A percentile compares a stretch with the other conserved stretches of the same genome.
phyloP scores from a whole-genome alignment of 345 rosid genomes.

The Mallotus nudiflorus region DNA sequence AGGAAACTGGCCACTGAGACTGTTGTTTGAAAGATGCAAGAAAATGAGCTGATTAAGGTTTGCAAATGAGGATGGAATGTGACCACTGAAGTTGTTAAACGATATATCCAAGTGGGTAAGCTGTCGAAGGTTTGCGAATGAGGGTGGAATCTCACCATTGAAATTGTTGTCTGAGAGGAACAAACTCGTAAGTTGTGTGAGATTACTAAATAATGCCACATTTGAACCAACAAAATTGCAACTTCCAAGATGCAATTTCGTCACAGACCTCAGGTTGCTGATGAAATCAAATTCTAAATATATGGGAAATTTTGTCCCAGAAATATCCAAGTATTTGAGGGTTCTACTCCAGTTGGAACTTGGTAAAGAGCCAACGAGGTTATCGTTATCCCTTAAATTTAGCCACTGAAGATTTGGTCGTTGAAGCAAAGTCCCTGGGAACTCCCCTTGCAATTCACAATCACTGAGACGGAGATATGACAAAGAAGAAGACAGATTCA shows the following conservation, averaged over 20 bases:
- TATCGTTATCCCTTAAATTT: neutral
- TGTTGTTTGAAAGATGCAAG: neutral
- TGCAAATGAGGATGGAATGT: neutral
- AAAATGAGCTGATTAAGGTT: neutral
- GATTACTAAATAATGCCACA: neutral
- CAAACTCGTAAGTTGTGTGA: neutral
- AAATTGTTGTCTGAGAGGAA: neutral
- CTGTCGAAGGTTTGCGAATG: neutral
- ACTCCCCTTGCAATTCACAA: constrained; percentile 3
- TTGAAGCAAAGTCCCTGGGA: neutral
- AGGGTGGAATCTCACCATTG: neutral
- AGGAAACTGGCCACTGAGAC: neutral
- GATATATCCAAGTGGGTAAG: neutral
- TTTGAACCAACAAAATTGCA: neutral
- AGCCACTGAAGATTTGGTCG: neutral
- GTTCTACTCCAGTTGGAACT: neutral
- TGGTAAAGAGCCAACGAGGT: neutral
- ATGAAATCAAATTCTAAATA: neutral
- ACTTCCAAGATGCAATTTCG: neutral
- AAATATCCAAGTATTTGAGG: neutral
- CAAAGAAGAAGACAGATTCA: too few relatives aligned
- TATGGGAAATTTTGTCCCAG: neutral
- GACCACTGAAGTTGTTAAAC: neutral
- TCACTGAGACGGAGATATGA: neutral
- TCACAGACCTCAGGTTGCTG: neutral